These are phyloP conservation scores for Aquilaria malaccensis DNA, from an alignment of 345 rosid genomes.

Conservation along the genomic window DNA sequence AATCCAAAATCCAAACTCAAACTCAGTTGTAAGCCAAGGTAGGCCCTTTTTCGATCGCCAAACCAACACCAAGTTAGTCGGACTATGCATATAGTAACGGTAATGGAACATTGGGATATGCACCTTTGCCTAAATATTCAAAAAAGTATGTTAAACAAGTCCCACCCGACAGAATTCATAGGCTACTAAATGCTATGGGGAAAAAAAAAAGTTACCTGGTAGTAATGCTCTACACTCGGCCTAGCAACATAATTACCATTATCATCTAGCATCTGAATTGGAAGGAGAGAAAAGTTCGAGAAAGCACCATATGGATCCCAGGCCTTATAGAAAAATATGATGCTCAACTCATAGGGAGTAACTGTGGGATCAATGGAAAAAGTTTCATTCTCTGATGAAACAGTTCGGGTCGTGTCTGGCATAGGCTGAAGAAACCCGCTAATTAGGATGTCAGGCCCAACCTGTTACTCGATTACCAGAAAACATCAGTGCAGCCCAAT, in stretches of 20 bases:
- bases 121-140: constrained; percentile 5
- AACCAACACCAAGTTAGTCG: no score
- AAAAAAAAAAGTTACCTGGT: constrained; percentile 47
- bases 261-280: constrained; percentile 58
- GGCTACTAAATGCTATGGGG: no score
- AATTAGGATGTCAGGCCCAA: constrained; percentile 92
- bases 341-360: constrained; percentile 56
- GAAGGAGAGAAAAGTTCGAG: constrained; percentile 87
- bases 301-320: constrained; percentile 97
- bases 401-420: constrained; percentile 73
- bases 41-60: no score
- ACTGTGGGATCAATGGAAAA: constrained; percentile 78
- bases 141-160: not conserved
- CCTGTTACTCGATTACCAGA: constrained; percentile 33
- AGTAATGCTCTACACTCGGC: constrained; percentile 81
- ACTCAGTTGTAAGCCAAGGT: no score
- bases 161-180: not conserved
- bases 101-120: no score
- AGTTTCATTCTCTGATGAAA: constrained; percentile 78
- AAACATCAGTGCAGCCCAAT: constrained; percentile 2
- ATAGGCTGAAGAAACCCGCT: constrained; percentile 91
- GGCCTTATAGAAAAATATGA: constrained; percentile 84
- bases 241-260: constrained; percentile 52
- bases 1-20: no score
- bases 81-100: no score